A percentile compares a stretch with the other conserved stretches of the same genome.
phyloP scores from a whole-genome alignment of 1,284 basidiomycete species.

The Vanrija sp. region DNA sequence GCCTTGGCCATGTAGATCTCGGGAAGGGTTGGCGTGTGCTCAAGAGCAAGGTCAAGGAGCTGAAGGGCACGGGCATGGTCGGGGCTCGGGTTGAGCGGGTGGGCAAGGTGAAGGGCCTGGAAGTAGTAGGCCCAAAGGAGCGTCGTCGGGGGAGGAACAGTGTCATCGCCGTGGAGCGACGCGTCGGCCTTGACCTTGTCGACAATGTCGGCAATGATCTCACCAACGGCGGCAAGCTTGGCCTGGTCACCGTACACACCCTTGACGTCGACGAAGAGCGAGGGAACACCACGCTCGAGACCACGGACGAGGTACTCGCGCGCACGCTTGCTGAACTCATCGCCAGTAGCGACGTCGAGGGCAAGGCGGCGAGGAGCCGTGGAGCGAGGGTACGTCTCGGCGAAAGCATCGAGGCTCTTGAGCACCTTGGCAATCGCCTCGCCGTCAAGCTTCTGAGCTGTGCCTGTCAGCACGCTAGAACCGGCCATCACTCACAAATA shows the following conservation, averaged over 20 bases:
- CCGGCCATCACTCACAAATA: slow-evolving; percentile 53
- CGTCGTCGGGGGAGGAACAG: slow-evolving; percentile 66
- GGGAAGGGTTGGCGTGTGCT: slow-evolving; percentile 89
- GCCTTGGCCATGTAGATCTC: slow-evolving; percentile 84
- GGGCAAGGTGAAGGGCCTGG: slow-evolving; percentile 85
- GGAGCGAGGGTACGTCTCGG: slow-evolving; percentile 62
- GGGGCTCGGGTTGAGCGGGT: slow-evolving; percentile 53
- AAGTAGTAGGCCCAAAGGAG: slow-evolving; percentile 96
- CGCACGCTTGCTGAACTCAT: slow-evolving; percentile 64
- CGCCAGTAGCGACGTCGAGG: slow-evolving; percentile 63
- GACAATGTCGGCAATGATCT: slow-evolving; percentile 61
- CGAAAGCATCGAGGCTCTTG: slow-evolving; percentile 59
- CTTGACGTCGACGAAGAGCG: slow-evolving; percentile 90
- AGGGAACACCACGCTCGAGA: slow-evolving; percentile 84
- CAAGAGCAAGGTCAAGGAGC: slow-evolving; percentile 63
- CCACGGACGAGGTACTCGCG: slow-evolving; percentile 68
- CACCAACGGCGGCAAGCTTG: slow-evolving; percentile 68
- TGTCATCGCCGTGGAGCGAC: slow-evolving; percentile 42
- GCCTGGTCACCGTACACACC: slow-evolving; percentile 64
- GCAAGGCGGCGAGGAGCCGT: slow-evolving; percentile 69
- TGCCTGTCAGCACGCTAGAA: slow-evolving; percentile 20
- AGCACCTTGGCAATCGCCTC: slow-evolving; percentile 59
- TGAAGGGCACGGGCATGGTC: slow-evolving; percentile 58
- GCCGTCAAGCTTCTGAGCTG: slow-evolving; percentile 14
- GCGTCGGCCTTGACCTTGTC: slow-evolving; percentile 42